Base-by-base conservation (phyloP, 2,329 filamentous ascomycete genomes). In the Teratosphaeria gauchensis region DNA sequence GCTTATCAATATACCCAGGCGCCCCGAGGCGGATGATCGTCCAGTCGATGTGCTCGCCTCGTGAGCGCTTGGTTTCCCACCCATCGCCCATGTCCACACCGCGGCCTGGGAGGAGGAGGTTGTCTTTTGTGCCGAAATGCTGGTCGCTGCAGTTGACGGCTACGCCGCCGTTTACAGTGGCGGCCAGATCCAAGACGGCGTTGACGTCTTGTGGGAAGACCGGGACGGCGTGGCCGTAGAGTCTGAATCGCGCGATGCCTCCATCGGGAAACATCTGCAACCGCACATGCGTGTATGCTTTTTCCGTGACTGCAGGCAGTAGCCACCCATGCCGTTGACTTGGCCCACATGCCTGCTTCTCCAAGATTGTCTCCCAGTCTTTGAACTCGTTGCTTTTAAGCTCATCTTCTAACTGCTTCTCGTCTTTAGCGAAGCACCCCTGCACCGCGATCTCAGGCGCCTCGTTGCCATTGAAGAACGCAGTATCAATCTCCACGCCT, bases 81-180 rank as follows among this genome's bases (percentile, higher is more conserved):
- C 89, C 90, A 71, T 92, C 89, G 55, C 89, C 87, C 89, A 94
- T 94, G 74, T 94, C 88, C 71, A 86, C 85, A 51, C 89, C 89
- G 30, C 89, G 80, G 2, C 88, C 88, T 0, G 89, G 89, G 3
- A 92, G 78, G n/a, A 92, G 80, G 35, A 92, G 77, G 74, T 92
- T 92, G 70, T 89, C 85, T 71, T 88, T 90, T 42, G 84, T 88
- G 61, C 89, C 88, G 68, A 92, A 95, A 74, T 94, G 89, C 75
- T 94, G 86, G 73, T 94, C 89, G 61, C 84, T 90, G 77, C 88
- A 92, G 1, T 83, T 81, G 8, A 90, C 77, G 42, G 88, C 89
- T 30, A 92, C 82, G 35, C 84, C 89, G 51, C 89, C 89, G 72
- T 91, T 92, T 66, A 89, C 85, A 0, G 87, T 88, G 3, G 88